Evolutionary conservation across 2,329 filamentous ascomycete species (phyloP).

Genomic region (Rhynchosporium secalis): DNA sequence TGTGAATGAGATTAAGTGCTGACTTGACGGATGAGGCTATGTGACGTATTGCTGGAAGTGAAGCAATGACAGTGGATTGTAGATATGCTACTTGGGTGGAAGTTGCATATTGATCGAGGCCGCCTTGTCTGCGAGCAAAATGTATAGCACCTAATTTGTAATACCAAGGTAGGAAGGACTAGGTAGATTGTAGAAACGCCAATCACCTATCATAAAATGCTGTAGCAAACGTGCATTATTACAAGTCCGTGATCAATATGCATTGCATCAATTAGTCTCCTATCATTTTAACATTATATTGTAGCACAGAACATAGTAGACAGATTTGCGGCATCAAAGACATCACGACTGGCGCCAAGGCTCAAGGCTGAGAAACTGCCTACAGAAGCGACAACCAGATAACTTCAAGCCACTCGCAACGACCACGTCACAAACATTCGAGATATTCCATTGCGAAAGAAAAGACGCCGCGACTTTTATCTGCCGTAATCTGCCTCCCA

Average conservation of each 20-base stretch:
- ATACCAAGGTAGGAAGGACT: no score
- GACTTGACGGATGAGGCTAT: slow-evolving; percentile 51
- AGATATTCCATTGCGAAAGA: neutral
- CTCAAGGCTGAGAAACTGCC: slow-evolving; percentile 16
- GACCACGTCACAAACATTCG: neutral
- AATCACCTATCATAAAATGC: no score
- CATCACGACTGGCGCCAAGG: slow-evolving; percentile 3
- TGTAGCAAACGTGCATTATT: no score
- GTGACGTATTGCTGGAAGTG: slow-evolving; percentile 46
- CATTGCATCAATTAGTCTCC: no score
- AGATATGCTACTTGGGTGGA: neutral
- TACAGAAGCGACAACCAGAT: slow-evolving; percentile 5
- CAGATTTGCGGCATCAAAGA: neutral
- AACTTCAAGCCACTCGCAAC: neutral
- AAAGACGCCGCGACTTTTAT: neutral
- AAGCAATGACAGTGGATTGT: slow-evolving; percentile 22
- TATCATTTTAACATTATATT: no score
- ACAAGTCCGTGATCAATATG: no score
- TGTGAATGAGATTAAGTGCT: slow-evolving; percentile 50
- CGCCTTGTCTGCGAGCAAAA: no score
- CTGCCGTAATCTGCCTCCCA: neutral
- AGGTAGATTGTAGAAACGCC: no score
- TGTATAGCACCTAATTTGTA: no score
- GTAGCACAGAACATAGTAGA: no score
- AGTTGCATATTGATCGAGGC: neutral